These are phyloP conservation scores for Aspergillus chevalieri DNA, from an alignment of 2,329 filamentous ascomycete species.

Conservation along the genomic window DNA sequence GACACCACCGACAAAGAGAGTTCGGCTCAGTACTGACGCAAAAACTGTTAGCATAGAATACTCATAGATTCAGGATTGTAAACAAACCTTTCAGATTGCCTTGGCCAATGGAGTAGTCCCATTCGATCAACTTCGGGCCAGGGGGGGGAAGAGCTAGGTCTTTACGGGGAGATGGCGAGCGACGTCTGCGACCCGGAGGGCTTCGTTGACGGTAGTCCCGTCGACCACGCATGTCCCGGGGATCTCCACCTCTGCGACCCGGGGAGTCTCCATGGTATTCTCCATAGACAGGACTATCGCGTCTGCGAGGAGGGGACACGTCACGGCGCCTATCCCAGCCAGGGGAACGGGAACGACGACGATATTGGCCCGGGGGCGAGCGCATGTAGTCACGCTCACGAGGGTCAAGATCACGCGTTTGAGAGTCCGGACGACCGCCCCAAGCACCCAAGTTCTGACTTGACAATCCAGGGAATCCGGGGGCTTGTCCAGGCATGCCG, in stretches of 20 bases:
- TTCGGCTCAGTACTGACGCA: conserved; percentile 72
- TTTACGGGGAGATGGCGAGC: conserved; percentile 54
- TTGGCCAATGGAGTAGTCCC: conserved; percentile 65
- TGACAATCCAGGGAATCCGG: conserved; percentile 26
- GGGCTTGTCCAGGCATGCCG: conserved; percentile 29
- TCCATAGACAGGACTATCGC: conserved; percentile 64
- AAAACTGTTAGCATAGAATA: conserved; percentile 4
- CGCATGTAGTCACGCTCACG: conserved; percentile 58
- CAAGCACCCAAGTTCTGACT: conserved; percentile 30
- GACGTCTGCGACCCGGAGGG: conserved; percentile 62
- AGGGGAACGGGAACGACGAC: conserved; percentile 75
- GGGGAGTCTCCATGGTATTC: conserved; percentile 67
- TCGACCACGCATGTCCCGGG: conserved; percentile 47
- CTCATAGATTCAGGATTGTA: conserved; percentile 12
- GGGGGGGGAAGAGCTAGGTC: conserved; percentile 39
- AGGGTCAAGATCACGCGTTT: conserved; percentile 40
- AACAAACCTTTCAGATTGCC: conserved; percentile 67
- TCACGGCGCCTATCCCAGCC: conserved; percentile 65
- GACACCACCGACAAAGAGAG: conserved; percentile 92
- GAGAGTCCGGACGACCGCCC: conserved; percentile 32
- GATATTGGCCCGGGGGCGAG: conserved; percentile 55
- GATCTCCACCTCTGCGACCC: conserved; percentile 54
- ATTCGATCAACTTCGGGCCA: conserved; percentile 70
- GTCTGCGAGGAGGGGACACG: conserved; percentile 56
- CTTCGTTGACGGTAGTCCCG: conserved; percentile 81